phyloP scores from a whole-genome alignment of 495 filamentous ascomycete genomes.

The Penicillium turbatum region DNA sequence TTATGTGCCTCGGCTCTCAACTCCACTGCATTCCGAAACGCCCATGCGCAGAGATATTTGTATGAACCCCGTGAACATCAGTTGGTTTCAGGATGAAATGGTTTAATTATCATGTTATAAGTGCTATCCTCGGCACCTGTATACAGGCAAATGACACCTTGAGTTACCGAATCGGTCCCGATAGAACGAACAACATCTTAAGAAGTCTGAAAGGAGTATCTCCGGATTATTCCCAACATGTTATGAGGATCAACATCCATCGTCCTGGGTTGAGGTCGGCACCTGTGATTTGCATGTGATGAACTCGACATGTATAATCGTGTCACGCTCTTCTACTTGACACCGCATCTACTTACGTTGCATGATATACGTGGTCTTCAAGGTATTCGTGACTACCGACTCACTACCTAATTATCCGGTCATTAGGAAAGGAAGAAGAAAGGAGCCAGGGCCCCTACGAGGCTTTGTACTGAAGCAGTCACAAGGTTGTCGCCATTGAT shows the following conservation, averaged over 20 bases:
- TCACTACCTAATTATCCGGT: too few species aligned
- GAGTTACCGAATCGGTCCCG: neutral
- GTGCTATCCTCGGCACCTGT: neutral
- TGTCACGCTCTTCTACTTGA: too few species aligned
- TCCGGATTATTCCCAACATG: neutral
- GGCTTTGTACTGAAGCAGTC: constrained; percentile 11
- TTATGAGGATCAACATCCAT: neutral
- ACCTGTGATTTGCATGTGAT: constrained; percentile 5
- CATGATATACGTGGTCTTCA: too few species aligned
- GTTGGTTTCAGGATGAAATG: neutral
- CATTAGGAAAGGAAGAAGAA: neutral
- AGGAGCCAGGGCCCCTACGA: neutral
- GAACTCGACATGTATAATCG: neutral
- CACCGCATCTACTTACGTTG: too few species aligned
- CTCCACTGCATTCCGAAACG: constrained; percentile 19
- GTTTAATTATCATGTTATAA: too few species aligned
- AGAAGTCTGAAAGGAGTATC: neutral
- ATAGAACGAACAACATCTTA: neutral
- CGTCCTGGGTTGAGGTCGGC: neutral
- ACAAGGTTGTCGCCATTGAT: constrained; percentile 39
- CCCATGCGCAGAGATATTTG: neutral
- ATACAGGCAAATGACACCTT: neutral
- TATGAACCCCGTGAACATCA: neutral
- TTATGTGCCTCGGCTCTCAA: constrained; percentile 35
- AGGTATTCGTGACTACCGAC: too few species aligned